Base-by-base conservation (phyloP, 1,139 yeast genomes). In the Pneumocystis jirovecii region DNA sequence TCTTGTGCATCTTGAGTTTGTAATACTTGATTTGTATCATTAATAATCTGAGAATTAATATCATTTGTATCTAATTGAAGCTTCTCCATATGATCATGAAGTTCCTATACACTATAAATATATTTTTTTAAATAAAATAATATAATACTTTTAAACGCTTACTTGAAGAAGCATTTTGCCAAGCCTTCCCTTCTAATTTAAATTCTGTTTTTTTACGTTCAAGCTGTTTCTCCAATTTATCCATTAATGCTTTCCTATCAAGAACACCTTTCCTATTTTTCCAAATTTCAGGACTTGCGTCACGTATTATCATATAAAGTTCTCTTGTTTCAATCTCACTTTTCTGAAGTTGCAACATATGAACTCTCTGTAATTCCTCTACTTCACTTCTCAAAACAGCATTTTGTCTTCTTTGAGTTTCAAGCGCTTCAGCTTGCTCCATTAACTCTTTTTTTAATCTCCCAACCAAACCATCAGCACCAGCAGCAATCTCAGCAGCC, bases 261-360 rank as follows among this genome's bases (percentile, higher is more conserved):
- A 75, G 68, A 57, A 74, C 71, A n/a, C 76, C 76, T 37, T 66
- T 66, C 15, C 25, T 29, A 21, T 63, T 73, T 73, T 34, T 68
- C 67, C 63, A 61, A 8, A 63, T 59, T 34, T 60, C 62, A 31
- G 40, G 39, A 67, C 80, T 79, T 67, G 80, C 75, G 68, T 74
- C 77, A 64, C 80, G 80, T 57, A 89, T 76, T 79, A 87, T 81
- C 65, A 91, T 80, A 66, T 89, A 78, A 74, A 93, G 81, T 74
- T 91, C 96, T 67, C 97, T 81, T 81, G 88, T 84, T 75, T 91
- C 96, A 40, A 87, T 79, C 73, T 91, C 97, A 71, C 87, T 95
- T 69, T 86, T 86, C 73, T 90, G 96, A 71, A 88, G 85, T 70
- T 89, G 96, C 21, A 82, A 74, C 63, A 89, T 79, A 71, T 88